Conservation (phyloP, 23 red algal genomes). For the Gracilariopsis chorda region DNA sequence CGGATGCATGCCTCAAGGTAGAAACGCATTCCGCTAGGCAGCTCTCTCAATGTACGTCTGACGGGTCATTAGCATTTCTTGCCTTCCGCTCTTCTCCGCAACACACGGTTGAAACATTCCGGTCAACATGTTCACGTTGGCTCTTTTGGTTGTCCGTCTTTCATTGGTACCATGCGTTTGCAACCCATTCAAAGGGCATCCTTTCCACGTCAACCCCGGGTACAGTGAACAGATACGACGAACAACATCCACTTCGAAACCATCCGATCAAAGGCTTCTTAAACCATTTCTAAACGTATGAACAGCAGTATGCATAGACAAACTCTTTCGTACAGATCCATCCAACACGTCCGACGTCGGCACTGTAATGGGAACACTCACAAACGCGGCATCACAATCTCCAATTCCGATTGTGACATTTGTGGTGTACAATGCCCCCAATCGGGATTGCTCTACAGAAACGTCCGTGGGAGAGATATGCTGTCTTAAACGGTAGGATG, state of each 20-base stretch:
- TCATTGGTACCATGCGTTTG: neutral
- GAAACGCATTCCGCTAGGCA: too few relatives aligned
- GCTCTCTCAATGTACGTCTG: too few relatives aligned
- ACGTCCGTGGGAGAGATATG: constrained; percentile 11
- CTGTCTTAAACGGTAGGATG: neutral
- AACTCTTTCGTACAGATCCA: neutral
- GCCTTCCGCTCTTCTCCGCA: neutral
- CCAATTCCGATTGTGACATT: constrained; percentile 24
- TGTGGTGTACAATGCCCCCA: constrained; percentile 30
- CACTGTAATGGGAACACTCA: neutral
- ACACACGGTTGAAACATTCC: neutral
- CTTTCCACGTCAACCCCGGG: neutral
- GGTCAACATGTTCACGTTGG: too few relatives aligned
- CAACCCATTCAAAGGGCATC: neutral
- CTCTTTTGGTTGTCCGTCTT: neutral
- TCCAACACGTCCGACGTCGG: neutral
- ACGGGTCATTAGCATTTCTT: too few relatives aligned
- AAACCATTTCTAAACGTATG: neutral
- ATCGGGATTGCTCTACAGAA: constrained; percentile 16
- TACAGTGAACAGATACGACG: neutral
- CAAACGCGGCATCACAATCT: neutral
- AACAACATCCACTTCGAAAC: neutral
- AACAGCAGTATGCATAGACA: neutral
- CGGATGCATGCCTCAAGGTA: too few relatives aligned
- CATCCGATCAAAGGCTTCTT: neutral